Evolutionary conservation across 2,329 filamentous ascomycete species (phyloP).

Genomic region (Colletotrichum neosansevieriae): DNA sequence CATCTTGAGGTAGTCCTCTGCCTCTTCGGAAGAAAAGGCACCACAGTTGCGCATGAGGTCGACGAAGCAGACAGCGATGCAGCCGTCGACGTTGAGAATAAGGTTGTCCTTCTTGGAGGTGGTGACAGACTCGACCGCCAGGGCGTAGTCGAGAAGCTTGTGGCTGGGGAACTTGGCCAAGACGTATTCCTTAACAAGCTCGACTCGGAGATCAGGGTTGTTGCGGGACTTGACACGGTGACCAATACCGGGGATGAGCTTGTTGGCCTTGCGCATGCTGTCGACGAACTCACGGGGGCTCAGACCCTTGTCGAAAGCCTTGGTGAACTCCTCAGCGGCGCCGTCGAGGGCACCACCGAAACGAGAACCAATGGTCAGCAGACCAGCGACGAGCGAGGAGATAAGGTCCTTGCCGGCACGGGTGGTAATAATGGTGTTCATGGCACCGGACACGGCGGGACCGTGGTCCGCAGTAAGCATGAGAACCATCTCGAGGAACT

Average conservation of each 20-base stretch:
- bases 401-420: slow-evolving; percentile 99
- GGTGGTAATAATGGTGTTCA: slow-evolving; percentile 99
- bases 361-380: slow-evolving; percentile 96
- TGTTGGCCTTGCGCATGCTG: slow-evolving; percentile 99
- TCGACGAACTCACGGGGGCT: slow-evolving; percentile 99
- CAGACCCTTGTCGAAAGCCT: slow-evolving; percentile 97
- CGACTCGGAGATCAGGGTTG: slow-evolving; percentile 99
- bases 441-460: slow-evolving; percentile 97
- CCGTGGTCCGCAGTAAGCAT: slow-evolving; percentile 99
- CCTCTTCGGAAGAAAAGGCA: slow-evolving; percentile 95
- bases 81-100: slow-evolving; percentile 98
- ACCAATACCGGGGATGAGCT: slow-evolving; percentile 98
- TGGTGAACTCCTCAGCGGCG: slow-evolving; percentile 97
- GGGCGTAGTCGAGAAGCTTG: slow-evolving; percentile 98
- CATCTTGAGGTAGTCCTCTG: slow-evolving; percentile 99
- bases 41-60: slow-evolving; percentile 98
- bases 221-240: slow-evolving; percentile 99
- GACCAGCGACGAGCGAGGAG: slow-evolving; percentile 93
- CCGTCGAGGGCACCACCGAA: slow-evolving; percentile 99
- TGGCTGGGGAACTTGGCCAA: slow-evolving; percentile 96
- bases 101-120: slow-evolving; percentile 99
- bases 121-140: slow-evolving; percentile 97
- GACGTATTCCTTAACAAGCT: slow-evolving; percentile 99
- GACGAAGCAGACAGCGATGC: slow-evolving; percentile 98
- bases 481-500: slow-evolving; percentile 99